Conservation (phyloP, 306 rosid species). For the Hippophae rhamnoides region DNA sequence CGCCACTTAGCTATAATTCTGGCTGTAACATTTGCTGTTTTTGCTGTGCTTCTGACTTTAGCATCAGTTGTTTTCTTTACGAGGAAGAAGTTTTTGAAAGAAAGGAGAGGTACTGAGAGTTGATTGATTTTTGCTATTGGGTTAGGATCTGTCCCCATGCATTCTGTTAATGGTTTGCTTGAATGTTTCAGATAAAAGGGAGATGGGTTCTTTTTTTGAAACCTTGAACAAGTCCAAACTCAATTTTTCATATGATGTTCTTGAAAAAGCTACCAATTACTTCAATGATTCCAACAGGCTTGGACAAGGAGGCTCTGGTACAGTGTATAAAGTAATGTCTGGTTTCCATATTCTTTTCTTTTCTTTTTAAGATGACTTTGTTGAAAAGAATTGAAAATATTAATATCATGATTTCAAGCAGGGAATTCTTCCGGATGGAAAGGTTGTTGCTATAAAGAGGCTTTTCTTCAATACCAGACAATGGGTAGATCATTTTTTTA, state of each 20-base stretch:
- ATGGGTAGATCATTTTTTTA: slow-evolving; percentile 43
- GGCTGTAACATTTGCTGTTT: slow-evolving; percentile 29
- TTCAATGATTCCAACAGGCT: slow-evolving; percentile 46
- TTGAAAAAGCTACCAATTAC: slow-evolving; percentile 62
- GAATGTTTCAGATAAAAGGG: slow-evolving; percentile 40
- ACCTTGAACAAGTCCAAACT: slow-evolving; percentile 48
- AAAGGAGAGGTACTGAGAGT: slow-evolving; percentile 32
- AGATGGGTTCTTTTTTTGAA: slow-evolving; percentile 42
- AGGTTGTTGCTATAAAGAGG: slow-evolving; percentile 38
- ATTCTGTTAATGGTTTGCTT: slow-evolving; percentile 1
- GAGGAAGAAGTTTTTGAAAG: slow-evolving; percentile 34
- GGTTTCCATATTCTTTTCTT: not conserved
- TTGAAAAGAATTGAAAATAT: not conserved
- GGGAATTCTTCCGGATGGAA: slow-evolving; percentile 34
- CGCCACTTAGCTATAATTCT: slow-evolving; percentile 21
- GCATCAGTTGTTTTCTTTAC: slow-evolving; percentile 32
- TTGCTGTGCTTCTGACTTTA: slow-evolving; percentile 36
- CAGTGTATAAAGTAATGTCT: slow-evolving; percentile 50
- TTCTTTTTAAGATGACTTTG: not conserved
- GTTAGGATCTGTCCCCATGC: not conserved
- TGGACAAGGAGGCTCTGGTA: slow-evolving; percentile 83
- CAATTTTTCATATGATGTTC: slow-evolving; percentile 48
- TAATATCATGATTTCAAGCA: slow-evolving; percentile 6
- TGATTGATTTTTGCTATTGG: slow-evolving; percentile 2
- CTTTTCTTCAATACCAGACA: slow-evolving; percentile 46